Conservation (phyloP, 2,329 filamentous ascomycete genomes). For the Aspergillus hiratsukae region DNA sequence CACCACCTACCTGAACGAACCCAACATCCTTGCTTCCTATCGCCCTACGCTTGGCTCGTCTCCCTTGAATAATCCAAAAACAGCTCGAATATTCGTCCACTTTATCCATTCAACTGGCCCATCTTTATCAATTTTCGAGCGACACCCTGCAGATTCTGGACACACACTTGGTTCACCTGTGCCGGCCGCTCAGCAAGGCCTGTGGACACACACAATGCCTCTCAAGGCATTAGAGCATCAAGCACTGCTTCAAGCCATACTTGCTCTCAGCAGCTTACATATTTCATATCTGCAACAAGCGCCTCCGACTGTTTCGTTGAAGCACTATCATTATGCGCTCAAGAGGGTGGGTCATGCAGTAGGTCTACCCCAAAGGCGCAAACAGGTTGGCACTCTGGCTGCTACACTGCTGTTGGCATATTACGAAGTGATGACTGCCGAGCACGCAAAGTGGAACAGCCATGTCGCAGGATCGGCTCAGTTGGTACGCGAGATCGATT, state of each 20-base stretch:
- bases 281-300: slow-evolving; percentile 75
- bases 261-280: slow-evolving; percentile 81
- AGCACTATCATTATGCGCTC: slow-evolving; percentile 85
- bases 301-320: slow-evolving; percentile 73
- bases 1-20: slow-evolving; percentile 45
- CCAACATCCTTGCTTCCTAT: slow-evolving; percentile 58
- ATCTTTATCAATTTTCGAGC: slow-evolving; percentile 80
- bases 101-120: slow-evolving; percentile 87
- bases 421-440: slow-evolving; percentile 91
- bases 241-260: slow-evolving; percentile 84
- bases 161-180: slow-evolving; percentile 61
- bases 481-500: slow-evolving; percentile 77
- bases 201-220: slow-evolving; percentile 74
- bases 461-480: slow-evolving; percentile 82
- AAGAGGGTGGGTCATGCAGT: slow-evolving; percentile 74
- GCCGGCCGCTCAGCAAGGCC: slow-evolving; percentile 54
- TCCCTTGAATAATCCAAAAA: slow-evolving; percentile 74
- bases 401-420: slow-evolving; percentile 81
- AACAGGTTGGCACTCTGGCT: slow-evolving; percentile 77
- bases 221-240: slow-evolving; percentile 78
- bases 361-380: slow-evolving; percentile 61
- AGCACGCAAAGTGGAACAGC: slow-evolving; percentile 93
- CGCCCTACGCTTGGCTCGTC: slow-evolving; percentile 61
- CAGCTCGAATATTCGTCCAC: slow-evolving; percentile 80
- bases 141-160: slow-evolving; percentile 69